Percentiles rank a stretch among this genome's conserved stretches.
Evolutionary conservation across 2,329 filamentous ascomycete genomes (phyloP).

Genomic region (Plectosphaerella sp.): DNA sequence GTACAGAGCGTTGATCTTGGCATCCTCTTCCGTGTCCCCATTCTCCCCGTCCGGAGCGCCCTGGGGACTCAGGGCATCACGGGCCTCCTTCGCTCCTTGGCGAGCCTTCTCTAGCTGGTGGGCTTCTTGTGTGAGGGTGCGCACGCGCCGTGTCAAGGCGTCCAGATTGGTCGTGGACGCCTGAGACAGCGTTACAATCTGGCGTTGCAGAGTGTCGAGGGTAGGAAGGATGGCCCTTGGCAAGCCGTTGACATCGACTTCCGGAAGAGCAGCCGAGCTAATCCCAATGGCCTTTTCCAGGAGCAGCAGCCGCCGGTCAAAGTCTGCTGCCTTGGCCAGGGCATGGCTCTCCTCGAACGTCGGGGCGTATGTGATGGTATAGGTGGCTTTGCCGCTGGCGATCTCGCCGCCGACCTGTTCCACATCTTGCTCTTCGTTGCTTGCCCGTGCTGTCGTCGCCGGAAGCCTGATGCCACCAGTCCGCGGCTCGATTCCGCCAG

Average conservation of each 20-base stretch:
- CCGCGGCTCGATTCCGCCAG: constrained; percentile 23
- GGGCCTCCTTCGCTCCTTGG: constrained; percentile 55
- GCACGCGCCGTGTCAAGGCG: constrained; percentile 63
- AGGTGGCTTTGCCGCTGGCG: constrained; percentile 33
- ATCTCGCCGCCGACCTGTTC: not conserved
- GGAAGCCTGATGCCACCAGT: not conserved
- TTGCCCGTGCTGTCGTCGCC: too few species aligned
- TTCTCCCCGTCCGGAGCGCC: constrained; percentile 35
- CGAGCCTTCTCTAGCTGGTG: constrained; percentile 65
- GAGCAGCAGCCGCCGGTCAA: constrained; percentile 74
- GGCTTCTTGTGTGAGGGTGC: constrained; percentile 67
- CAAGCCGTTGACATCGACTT: constrained; percentile 50
- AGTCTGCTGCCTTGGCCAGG: constrained; percentile 77
- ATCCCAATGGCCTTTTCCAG: constrained; percentile 82
- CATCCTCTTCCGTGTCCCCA: constrained; percentile 61
- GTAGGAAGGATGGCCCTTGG: constrained; percentile 74
- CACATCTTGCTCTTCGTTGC: too few species aligned
- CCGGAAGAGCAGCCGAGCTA: constrained; percentile 62
- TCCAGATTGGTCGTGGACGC: constrained; percentile 71
- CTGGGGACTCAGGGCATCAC: constrained; percentile 49
- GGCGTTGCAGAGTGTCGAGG: constrained; percentile 74
- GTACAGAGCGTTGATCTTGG: constrained; percentile 90
- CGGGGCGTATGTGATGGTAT: constrained; percentile 61
- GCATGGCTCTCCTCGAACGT: constrained; percentile 65
- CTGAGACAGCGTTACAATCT: constrained; percentile 70